Evolutionary conservation across 2,329 filamentous ascomycete genomes (phyloP).

Genomic region (Pestalotiopsis sp.): DNA sequence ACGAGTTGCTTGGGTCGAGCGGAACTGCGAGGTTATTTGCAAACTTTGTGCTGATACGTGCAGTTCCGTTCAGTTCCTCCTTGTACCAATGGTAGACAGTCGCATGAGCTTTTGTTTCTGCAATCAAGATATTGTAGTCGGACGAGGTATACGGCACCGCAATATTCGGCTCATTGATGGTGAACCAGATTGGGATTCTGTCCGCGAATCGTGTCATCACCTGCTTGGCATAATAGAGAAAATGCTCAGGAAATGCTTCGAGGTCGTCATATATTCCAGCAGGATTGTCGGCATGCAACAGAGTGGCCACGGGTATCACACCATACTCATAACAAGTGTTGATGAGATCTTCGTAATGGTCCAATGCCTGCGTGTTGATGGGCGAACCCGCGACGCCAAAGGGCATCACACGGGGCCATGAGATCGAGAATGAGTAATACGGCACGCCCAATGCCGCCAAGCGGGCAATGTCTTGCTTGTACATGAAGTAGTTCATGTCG

Average conservation of each 20-base stretch:
- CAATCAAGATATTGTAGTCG: slow-evolving; percentile 40
- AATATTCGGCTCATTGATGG: slow-evolving; percentile 55
- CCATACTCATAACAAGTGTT: slow-evolving; percentile 51
- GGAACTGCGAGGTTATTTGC: slow-evolving; percentile 55
- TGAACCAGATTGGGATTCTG: slow-evolving; percentile 54
- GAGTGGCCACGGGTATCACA: slow-evolving; percentile 49
- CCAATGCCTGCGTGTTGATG: slow-evolving; percentile 52
- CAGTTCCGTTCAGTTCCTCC: slow-evolving; percentile 53
- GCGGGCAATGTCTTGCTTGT: slow-evolving; percentile 59
- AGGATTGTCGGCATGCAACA: slow-evolving; percentile 54
- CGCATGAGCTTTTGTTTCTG: slow-evolving; percentile 44
- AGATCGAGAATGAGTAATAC: slow-evolving; percentile 55
- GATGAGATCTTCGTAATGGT: slow-evolving; percentile 59
- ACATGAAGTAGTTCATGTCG: slow-evolving; percentile 57
- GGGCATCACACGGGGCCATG: slow-evolving; percentile 56
- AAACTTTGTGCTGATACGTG: slow-evolving; percentile 53
- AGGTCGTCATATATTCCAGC: slow-evolving; percentile 49
- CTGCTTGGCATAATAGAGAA: slow-evolving; percentile 56
- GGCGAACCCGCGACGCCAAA: slow-evolving; percentile 53
- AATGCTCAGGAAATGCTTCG: slow-evolving; percentile 50
- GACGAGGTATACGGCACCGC: slow-evolving; percentile 15
- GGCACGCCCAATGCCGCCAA: slow-evolving; percentile 54
- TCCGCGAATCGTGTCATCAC: slow-evolving; percentile 54
- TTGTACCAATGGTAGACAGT: slow-evolving; percentile 57
- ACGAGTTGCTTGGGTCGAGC: slow-evolving; percentile 38